These are phyloP conservation scores for Fagopyrum tataricum DNA, from an alignment of 148 eudicot genomes.

Conservation along the genomic window DNA sequence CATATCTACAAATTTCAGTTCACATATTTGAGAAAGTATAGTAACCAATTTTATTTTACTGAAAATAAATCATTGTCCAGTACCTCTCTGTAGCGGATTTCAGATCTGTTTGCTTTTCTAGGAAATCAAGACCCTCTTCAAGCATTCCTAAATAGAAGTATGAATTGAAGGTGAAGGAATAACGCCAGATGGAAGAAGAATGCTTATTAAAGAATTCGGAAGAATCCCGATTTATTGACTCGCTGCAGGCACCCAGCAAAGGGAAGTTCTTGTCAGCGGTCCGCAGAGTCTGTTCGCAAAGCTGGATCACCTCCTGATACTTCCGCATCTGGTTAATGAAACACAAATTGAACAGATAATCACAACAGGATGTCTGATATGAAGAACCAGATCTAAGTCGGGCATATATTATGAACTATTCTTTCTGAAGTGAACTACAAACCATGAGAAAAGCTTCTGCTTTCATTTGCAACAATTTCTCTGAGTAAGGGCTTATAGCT, in stretches of 20 bases:
- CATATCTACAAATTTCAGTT: slow-evolving; percentile 35
- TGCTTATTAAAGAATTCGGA: slow-evolving; percentile 29
- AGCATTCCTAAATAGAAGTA: slow-evolving; percentile 74
- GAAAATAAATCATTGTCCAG: slow-evolving; percentile 6
- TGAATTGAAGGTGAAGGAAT: slow-evolving; percentile 45
- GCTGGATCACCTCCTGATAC: slow-evolving; percentile 75
- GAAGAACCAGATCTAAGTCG: not conserved
- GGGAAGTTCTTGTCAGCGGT: slow-evolving; percentile 47
- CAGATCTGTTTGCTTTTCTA: slow-evolving; percentile 70
- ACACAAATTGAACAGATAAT: not conserved
- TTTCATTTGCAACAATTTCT: slow-evolving; percentile 71
- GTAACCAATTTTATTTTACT: not conserved
- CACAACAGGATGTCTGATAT: not conserved
- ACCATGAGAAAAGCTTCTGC: slow-evolving; percentile 88
- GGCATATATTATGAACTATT: not conserved
- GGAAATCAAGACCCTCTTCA: slow-evolving; percentile 67
- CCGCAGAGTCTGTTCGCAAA: slow-evolving; percentile 59
- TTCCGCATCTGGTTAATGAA: slow-evolving; percentile 50
- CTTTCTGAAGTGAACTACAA: slow-evolving; percentile 15
- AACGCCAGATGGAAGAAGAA: slow-evolving; percentile 51
- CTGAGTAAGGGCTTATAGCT: slow-evolving; percentile 60
- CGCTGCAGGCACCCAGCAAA: slow-evolving; percentile 23
- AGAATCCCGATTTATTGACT: slow-evolving; percentile 26
- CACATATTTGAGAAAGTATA: not conserved
- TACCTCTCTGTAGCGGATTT: slow-evolving; percentile 40